Conservation (phyloP, 495 filamentous ascomycete species). For the Trichoderma erinaceum region DNA sequence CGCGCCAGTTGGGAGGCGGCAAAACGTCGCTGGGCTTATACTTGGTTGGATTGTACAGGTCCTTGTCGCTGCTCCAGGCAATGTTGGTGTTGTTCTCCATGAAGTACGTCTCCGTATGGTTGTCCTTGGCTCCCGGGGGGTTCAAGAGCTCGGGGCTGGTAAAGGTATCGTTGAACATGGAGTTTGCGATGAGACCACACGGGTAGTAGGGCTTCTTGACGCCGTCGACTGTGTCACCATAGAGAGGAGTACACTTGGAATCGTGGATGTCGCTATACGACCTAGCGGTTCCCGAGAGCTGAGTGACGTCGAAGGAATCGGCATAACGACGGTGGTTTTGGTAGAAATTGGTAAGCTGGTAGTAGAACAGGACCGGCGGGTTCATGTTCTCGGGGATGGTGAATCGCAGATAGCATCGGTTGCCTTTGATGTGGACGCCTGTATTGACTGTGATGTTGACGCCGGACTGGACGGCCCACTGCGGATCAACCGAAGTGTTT, state of each 20-base stretch:
- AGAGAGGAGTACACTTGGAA: conserved; percentile 71
- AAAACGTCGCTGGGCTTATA: conserved; percentile 57
- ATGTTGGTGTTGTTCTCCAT: conserved; percentile 72
- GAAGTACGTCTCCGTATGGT: conserved; percentile 45
- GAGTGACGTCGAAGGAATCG: conserved; percentile 73
- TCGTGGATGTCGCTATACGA: conserved; percentile 52
- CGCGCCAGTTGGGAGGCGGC: conserved; percentile 81
- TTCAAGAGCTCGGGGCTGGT: conserved; percentile 50
- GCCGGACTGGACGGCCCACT: conserved; percentile 30
- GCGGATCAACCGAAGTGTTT: conserved; percentile 26
- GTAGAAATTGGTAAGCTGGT: conserved; percentile 96
- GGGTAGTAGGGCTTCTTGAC: conserved; percentile 74
- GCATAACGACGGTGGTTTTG: conserved; percentile 98
- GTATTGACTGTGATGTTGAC: conserved; percentile 22
- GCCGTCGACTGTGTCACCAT: conserved; percentile 36
- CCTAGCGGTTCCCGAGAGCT: conserved; percentile 69
- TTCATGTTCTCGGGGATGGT: conserved; percentile 68
- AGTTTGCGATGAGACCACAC: conserved; percentile 94
- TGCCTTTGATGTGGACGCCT: conserved; percentile 21
- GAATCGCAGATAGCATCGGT: conserved; percentile 64
- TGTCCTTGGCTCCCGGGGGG: conserved; percentile 20
- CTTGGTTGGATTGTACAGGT: conserved; percentile 61
- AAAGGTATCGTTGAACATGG: conserved; percentile 95
- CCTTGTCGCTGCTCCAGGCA: conserved; percentile 76
- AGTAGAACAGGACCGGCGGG: conserved; percentile 84